These are phyloP conservation scores for Pterocarpus santalinus DNA, from an alignment of 306 rosid species.

Conservation along the genomic window DNA sequence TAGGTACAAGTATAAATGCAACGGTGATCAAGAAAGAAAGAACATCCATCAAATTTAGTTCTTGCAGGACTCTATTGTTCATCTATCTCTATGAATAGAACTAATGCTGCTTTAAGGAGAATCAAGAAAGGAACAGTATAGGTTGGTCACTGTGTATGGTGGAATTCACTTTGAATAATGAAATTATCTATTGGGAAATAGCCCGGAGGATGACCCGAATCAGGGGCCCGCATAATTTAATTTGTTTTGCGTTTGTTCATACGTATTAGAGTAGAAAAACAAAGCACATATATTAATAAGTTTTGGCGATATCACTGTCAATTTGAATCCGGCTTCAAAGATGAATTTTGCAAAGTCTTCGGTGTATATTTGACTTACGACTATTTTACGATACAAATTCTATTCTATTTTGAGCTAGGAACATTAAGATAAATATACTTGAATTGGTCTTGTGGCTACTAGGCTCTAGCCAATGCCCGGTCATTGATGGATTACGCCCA, in stretches of 20 bases:
- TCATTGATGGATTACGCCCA: too few species aligned
- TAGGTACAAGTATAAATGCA: constrained; percentile 12
- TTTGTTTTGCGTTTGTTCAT: neutral
- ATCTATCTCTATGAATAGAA: neutral
- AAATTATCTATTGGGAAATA: neutral
- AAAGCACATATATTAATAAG: neutral
- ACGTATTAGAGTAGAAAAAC: constrained; percentile 7
- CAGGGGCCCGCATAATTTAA: neutral
- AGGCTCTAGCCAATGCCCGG: too few species aligned
- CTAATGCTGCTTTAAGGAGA: neutral
- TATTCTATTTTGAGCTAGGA: too few species aligned
- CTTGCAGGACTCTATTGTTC: neutral
- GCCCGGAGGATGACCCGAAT: neutral
- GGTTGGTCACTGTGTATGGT: neutral
- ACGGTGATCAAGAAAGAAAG: neutral
- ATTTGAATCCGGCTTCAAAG: neutral
- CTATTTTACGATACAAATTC: too few species aligned
- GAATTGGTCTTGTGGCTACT: too few species aligned
- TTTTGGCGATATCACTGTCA: neutral
- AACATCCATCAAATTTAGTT: constrained; percentile 17
- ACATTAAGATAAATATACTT: neutral
- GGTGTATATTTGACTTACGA: too few species aligned
- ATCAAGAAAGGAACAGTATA: neutral
- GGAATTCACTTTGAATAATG: neutral
- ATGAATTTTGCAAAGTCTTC: neutral